Percentiles rank a stretch among this genome's conserved stretches.
These are phyloP conservation scores for Colletotrichum sp. DNA, from an alignment of 2,329 filamentous ascomycete genomes.

Conservation along the genomic window DNA sequence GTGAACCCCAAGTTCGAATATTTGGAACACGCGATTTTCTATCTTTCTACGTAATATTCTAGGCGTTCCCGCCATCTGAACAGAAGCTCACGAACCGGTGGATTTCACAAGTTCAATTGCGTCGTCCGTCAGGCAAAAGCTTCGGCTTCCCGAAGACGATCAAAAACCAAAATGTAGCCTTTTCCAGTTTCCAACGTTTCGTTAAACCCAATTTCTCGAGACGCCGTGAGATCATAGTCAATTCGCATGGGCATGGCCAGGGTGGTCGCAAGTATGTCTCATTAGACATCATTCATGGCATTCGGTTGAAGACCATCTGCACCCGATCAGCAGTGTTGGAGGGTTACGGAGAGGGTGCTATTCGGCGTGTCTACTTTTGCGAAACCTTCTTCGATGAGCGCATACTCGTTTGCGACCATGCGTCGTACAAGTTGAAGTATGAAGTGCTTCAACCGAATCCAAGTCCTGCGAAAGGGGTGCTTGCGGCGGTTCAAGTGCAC, in stretches of 20 bases:
- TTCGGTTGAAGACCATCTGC: neutral
- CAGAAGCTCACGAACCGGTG: no score
- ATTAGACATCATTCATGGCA: neutral
- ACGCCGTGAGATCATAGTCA: neutral
- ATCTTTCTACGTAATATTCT: no score
- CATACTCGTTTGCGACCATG: neutral
- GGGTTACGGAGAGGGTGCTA: neutral
- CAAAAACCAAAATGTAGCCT: neutral
- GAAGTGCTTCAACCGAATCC: neutral
- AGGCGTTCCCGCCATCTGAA: no score
- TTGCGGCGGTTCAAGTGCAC: neutral
- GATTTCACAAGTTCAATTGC: neutral
- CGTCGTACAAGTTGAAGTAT: neutral
- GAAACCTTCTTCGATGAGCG: neutral
- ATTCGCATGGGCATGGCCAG: neutral
- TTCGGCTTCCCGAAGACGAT: neutral
- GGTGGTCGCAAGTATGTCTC: neutral
- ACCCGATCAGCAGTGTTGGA: neutral
- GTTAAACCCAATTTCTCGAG: neutral
- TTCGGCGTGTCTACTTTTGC: neutral
- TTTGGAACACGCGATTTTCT: no score
- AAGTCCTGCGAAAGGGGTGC: neutral
- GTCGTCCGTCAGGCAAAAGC: accelerated
- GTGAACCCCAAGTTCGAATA: no score
- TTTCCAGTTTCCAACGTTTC: neutral